Base-by-base conservation (phyloP, 2,329 filamentous ascomycete genomes). In the Verticillium zaregamsianum region DNA sequence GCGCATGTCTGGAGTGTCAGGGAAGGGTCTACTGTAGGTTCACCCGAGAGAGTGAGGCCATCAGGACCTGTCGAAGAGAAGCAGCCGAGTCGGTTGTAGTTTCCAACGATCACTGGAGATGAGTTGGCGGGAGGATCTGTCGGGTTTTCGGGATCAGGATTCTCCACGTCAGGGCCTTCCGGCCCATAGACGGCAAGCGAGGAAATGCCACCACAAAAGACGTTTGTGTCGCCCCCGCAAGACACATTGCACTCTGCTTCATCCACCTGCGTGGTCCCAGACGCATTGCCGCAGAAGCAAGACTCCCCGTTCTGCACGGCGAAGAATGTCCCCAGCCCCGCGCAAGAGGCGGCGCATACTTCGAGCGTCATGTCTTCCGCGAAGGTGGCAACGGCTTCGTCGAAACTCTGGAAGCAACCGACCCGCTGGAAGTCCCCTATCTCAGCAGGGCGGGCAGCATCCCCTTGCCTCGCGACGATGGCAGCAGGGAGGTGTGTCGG, bases 231-330 rank as follows among this genome's bases (percentile, higher is more conserved):
- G 58, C 74, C 74, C 12, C 60, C 66, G 66, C 74, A 77, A 7
- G 67, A 55, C 71, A 75, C 74, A 63, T 65, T 68, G 65, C 74
- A 77, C 20, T 52, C n/a, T 14, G 23, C 45, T 14, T 52, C 45
- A n/a, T 76, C 73, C 11, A 63, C 64, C 28, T 72, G 52, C 15
- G 68, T 66, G 8, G 73, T 73, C 4, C 65, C 62, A 23, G 64
- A 58, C 45, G 66, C 68, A 66, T 71, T 71, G 55, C 74, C 74
- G 62, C 74, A 76, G 68, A 75, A 78, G 69, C 76, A 78, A 62
- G 45, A 20, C 4, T 52, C 45, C 8, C 45, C 45, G 20, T 52
- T 52, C 20, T 20, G 45, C 45, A 52, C 45, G 45, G 45, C 45
- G 20, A 52, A 52, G 20, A 25, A 52, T 25, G 45, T 11, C 20